These are phyloP conservation scores for Sporothrix phasma DNA, from an alignment of 2,329 filamentous ascomycete genomes.

Conservation along the genomic window DNA sequence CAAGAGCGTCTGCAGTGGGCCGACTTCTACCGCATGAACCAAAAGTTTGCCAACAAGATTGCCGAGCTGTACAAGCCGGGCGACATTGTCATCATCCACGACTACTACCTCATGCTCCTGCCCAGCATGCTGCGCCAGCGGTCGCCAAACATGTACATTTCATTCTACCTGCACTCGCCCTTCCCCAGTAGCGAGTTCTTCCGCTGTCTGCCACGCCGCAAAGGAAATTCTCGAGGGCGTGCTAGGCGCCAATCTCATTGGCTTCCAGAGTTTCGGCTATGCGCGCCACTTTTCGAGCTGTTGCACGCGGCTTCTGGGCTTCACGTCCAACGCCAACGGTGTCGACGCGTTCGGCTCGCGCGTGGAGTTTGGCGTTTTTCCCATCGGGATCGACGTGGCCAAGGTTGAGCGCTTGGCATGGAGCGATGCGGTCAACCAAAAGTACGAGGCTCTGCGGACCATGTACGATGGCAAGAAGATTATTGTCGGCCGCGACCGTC, in stretches of 20 bases:
- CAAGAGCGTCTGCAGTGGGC: conserved; percentile 77
- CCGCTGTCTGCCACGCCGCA: conserved; percentile 75
- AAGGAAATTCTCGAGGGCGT: conserved; percentile 86
- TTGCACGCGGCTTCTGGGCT: conserved; percentile 83
- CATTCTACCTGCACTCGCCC: conserved; percentile 87
- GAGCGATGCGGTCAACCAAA: conserved; percentile 56
- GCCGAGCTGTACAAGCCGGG: conserved; percentile 83
- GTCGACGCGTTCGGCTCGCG: conserved; percentile 84
- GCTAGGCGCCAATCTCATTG: conserved; percentile 82
- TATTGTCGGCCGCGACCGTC: conserved; percentile 86
- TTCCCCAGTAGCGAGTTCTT: conserved; percentile 96
- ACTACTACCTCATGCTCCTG: conserved; percentile 85
- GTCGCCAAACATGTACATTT: conserved; percentile 81
- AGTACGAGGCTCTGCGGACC: conserved; percentile 62
- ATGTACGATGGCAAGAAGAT: conserved; percentile 86
- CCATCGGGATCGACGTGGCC: conserved; percentile 85
- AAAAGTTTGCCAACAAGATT: conserved; percentile 82
- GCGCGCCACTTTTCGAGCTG: conserved; percentile 90
- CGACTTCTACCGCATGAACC: conserved; percentile 89
- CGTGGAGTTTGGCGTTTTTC: conserved; percentile 86
- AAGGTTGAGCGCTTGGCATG: conserved; percentile 69
- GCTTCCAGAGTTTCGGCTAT: conserved; percentile 93
- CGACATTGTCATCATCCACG: conserved; percentile 85
- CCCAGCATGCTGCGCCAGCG: conserved; percentile 81
- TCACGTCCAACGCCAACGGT: conserved; percentile 73